Evolutionary conservation across 768 basidiomycete genomes (phyloP).

Genomic region (Mycena albidolilacea): DNA sequence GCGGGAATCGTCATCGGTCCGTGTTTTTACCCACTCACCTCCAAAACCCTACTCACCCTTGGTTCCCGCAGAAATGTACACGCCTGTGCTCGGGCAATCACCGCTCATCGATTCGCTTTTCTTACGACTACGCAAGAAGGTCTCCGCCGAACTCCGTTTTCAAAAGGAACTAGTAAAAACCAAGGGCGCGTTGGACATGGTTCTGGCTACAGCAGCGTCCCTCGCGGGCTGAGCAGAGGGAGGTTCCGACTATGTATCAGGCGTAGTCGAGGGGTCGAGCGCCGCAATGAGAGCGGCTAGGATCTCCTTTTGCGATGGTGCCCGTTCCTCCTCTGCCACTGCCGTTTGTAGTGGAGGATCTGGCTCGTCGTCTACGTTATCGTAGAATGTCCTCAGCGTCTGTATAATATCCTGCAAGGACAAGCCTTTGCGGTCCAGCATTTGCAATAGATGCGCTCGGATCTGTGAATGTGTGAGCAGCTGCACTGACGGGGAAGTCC

Average conservation of each 20-base stretch:
- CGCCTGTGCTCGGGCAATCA: constrained; percentile 92
- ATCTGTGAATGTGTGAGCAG: constrained; percentile 65
- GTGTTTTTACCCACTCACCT: constrained; percentile 22
- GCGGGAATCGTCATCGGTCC: constrained; percentile 86
- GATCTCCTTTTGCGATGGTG: constrained; percentile 75
- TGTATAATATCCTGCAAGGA: constrained; percentile 79
- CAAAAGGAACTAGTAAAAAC: constrained; percentile 88
- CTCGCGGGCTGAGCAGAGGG: constrained; percentile 26
- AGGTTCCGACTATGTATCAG: constrained; percentile 19
- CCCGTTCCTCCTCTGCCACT: constrained; percentile 49
- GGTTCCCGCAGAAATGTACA: constrained; percentile 84
- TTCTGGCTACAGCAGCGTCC: constrained; percentile 71
- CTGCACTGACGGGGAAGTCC: neutral
- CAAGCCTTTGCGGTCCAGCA: constrained; percentile 82
- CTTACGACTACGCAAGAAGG: constrained; percentile 84
- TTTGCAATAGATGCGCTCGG: constrained; percentile 78
- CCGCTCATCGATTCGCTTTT: constrained; percentile 92
- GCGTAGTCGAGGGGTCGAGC: constrained; percentile 51
- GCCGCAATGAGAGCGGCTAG: constrained; percentile 77
- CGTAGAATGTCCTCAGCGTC: constrained; percentile 79
- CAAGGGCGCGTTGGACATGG: constrained; percentile 93
- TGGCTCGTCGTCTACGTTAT: constrained; percentile 77
- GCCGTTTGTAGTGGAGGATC: constrained; percentile 42
- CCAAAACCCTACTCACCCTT: constrained; percentile 25
- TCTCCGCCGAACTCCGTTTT: constrained; percentile 89